phyloP scores from a whole-genome alignment of 2,329 filamentous ascomycete species.

The Aspergillus pseudoviridinutans region DNA sequence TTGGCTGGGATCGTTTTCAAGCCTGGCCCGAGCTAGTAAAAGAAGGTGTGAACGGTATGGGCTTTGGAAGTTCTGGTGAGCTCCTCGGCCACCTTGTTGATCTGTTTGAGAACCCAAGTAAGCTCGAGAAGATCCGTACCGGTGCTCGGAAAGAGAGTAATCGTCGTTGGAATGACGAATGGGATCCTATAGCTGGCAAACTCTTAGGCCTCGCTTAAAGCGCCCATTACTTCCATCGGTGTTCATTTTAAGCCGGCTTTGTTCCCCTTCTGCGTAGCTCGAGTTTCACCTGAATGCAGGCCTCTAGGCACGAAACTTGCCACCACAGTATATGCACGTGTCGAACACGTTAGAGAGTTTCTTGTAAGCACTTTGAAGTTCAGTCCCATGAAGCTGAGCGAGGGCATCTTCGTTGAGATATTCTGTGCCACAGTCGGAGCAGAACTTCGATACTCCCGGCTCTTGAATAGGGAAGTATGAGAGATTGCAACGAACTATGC shows the following conservation, averaged over 20 bases:
- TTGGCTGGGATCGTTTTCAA: slow-evolving; percentile 79
- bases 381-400: slow-evolving; percentile 9
- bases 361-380: slow-evolving; percentile 18
- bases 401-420: slow-evolving; percentile 46
- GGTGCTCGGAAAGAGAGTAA: slow-evolving; percentile 72
- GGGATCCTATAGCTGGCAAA: slow-evolving; percentile 75
- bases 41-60: slow-evolving; percentile 79
- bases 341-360: slow-evolving; percentile 31
- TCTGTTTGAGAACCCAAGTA: slow-evolving; percentile 56
- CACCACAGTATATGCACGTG: slow-evolving; percentile 33
- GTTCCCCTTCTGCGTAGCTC: background rate
- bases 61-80: slow-evolving; percentile 70
- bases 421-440: slow-evolving; percentile 49
- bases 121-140: slow-evolving; percentile 59
- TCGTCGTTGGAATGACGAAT: slow-evolving; percentile 86
- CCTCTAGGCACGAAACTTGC: slow-evolving; percentile 27
- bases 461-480: slow-evolving; percentile 55
- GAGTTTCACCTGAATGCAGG: background rate
- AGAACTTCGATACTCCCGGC: slow-evolving; percentile 51
- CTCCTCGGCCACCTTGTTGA: slow-evolving; percentile 60
- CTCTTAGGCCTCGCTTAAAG: slow-evolving; percentile 53
- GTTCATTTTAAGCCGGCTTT: background rate
- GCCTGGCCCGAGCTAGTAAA: slow-evolving; percentile 88
- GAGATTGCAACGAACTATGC: slow-evolving; percentile 48
- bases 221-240: background rate